Base-by-base conservation (phyloP, 306 rosid genomes). In the Ammopiptanthus mongolicus region DNA sequence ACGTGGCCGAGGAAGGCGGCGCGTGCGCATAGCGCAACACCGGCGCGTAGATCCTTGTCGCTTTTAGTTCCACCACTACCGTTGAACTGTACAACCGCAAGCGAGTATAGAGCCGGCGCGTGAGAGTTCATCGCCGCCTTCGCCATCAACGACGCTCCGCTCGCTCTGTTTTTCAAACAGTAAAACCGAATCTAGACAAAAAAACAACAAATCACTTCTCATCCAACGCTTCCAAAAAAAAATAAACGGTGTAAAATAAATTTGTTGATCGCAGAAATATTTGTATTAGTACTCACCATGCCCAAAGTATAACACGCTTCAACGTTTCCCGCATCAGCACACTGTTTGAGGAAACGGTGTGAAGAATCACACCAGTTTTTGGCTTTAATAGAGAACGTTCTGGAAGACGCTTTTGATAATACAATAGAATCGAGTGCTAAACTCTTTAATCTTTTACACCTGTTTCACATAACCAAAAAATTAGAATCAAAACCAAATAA, bases 31-130 rank as follows among this genome's bases (percentile, higher is more conserved):
- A 95, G 78, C 3, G 99, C 96, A 6, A 95, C 99, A 0, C 99
- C 98, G 53, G 99, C 99, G 0, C 98, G 83, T 36, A 95, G 88
- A 79, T 92, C 96, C 81, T 95, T 95, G 61, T 95, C 99, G 83
- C 73, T 95, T 28, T 95, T 92, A 3, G 98, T 82, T 3, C 99
- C 99, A 0, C 99, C 98, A 80, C 99, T 95, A 25, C 99, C 99
- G 84, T 95, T 95, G 84, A 95, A 95, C 80, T 95, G 99, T 37
- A 95, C 83, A 1, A 95, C 98, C 0, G 98, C 97, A 0, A 95
- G 96, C 4, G 99, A 90, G 82, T 95, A 95, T 0, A 95, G 83
- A 0, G 99, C 97, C 64, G 82, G 91, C 73, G 97, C 99, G 92
- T 95, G 92, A 21, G 97, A 92, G 25, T 78, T 66, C 75, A 95